Percentiles rank a stretch among this genome's conserved stretches.
Conservation (phyloP, 495 filamentous ascomycete genomes). For the Pseudevernia furfuracea region DNA sequence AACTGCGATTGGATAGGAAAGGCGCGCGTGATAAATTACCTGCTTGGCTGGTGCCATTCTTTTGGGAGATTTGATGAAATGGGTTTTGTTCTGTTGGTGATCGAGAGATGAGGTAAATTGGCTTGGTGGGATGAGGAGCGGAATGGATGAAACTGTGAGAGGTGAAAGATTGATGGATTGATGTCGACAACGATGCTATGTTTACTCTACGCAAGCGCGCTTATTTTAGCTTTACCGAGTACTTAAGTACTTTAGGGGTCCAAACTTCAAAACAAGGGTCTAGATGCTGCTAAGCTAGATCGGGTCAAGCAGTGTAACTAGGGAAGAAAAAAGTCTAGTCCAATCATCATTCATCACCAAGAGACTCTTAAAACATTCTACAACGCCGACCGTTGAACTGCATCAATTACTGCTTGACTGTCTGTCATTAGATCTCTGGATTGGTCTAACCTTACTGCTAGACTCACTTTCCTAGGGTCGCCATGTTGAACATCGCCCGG, state of each 20-base stretch:
- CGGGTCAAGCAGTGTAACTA: not conserved
- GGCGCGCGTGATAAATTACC: constrained; percentile 3
- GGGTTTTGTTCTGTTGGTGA: not conserved
- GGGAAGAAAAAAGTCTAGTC: constrained; percentile 3
- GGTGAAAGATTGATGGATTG: not conserved
- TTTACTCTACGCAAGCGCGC: not conserved
- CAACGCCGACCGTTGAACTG: not conserved
- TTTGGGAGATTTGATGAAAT: not conserved
- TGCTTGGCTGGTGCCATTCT: constrained; percentile 12
- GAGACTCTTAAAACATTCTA: not conserved
- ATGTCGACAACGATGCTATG: not conserved
- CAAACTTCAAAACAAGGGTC: constrained; percentile 4
- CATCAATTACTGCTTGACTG: not conserved
- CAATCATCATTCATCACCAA: constrained; percentile 5
- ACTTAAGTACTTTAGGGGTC: not conserved
- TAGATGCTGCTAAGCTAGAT: not conserved
- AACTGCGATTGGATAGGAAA: not conserved
- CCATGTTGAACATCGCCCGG: constrained; percentile 23
- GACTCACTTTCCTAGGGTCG: not conserved
- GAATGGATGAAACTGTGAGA: not conserved
- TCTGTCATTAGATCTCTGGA: not conserved
- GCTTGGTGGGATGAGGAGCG: not conserved
- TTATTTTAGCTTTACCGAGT: not conserved
- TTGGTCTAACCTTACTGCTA: not conserved
- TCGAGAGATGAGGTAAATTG: not conserved